Base-by-base conservation (phyloP, 2,329 filamentous ascomycete species). In the Neodidymelliopsis sp. region DNA sequence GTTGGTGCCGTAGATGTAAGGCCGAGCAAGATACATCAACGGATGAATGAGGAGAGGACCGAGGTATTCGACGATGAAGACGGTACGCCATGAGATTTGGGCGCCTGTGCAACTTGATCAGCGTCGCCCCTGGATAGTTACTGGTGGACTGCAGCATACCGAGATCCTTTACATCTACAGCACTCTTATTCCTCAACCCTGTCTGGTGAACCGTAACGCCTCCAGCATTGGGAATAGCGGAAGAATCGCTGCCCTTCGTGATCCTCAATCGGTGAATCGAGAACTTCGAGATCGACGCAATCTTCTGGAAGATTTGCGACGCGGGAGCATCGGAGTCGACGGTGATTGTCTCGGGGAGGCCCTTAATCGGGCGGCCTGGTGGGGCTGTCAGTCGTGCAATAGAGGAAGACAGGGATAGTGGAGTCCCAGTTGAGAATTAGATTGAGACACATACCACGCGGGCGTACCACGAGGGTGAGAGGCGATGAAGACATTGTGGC, bases 51-150 rank as follows among this genome's bases (percentile, higher is more conserved):
- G 76, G 65, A 97, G 83, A 5, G 94, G 94, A 4, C 94, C 94
- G 59, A 94, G 77, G 75, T 99, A 99, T 77, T 99, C 94, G 78
- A 97, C 86, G 56, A 97, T 78, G 80, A 93, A 99, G 73, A 97
- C 93, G 53, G 90, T 94, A 57, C 86, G 87, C 94, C 94, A 99
- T 55, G 85, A 85, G 46, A 97, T 88, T 74, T 99, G 94, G 37
- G 87, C 84, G 12, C 94, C 91, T 96, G 57, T 19, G 25, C 30
- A 13, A 9, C 7, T 18, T 34, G 51, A 15, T 59, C 31, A 56
- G 56, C 15, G 16, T 6, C 51, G 27, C 10, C 13, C 5, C n/a
- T 8, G 4, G 18, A 10, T 9, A 9, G 16, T 6, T 4, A n/a
- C 5, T 16, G 8, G 23, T 20, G 41, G 15, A 35, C 33, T 18